A percentile compares a stretch with the other conserved stretches of the same genome.
These are phyloP conservation scores for Fusarium nematophilum DNA, from an alignment of 2,329 filamentous ascomycete species.

Conservation along the genomic window DNA sequence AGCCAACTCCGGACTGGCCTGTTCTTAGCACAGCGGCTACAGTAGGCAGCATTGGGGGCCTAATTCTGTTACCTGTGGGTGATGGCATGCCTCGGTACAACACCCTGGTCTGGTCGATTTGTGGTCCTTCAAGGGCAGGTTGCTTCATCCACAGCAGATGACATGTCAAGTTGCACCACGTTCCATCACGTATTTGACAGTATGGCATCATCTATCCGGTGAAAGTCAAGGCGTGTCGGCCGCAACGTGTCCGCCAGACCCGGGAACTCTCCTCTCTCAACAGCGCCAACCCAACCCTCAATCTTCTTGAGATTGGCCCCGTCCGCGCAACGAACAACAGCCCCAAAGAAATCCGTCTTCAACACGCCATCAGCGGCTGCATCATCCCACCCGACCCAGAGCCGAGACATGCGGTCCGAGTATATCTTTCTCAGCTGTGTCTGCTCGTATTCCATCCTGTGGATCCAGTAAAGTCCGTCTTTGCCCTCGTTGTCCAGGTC, in stretches of 20 bases:
- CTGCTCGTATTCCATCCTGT: constrained; percentile 54
- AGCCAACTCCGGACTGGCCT: too few species aligned
- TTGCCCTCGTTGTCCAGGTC: constrained; percentile 53
- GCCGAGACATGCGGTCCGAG: constrained; percentile 43
- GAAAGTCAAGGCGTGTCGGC: too few species aligned
- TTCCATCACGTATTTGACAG: too few species aligned
- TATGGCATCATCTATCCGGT: too few species aligned
- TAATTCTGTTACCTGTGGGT: too few species aligned
- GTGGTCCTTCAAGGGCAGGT: too few species aligned
- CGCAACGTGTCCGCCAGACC: not conserved
- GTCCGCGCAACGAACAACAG: not conserved
- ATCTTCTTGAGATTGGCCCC: not conserved
- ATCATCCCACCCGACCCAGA: constrained; percentile 47
- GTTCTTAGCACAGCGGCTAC: too few species aligned
- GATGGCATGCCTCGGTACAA: too few species aligned
- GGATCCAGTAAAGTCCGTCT: constrained; percentile 53
- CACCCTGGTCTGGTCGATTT: too few species aligned
- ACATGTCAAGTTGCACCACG: too few species aligned
- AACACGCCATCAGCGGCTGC: constrained; percentile 33
- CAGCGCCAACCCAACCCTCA: not conserved
- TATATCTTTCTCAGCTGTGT: constrained; percentile 52
- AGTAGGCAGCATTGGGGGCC: too few species aligned
- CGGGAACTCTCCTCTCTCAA: constrained; percentile 6
- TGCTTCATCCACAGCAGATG: too few species aligned
- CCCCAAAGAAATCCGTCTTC: constrained; percentile 47